These are phyloP conservation scores for Beta lomatogona DNA, from an alignment of 179 eudicot genomes.

Conservation along the genomic window DNA sequence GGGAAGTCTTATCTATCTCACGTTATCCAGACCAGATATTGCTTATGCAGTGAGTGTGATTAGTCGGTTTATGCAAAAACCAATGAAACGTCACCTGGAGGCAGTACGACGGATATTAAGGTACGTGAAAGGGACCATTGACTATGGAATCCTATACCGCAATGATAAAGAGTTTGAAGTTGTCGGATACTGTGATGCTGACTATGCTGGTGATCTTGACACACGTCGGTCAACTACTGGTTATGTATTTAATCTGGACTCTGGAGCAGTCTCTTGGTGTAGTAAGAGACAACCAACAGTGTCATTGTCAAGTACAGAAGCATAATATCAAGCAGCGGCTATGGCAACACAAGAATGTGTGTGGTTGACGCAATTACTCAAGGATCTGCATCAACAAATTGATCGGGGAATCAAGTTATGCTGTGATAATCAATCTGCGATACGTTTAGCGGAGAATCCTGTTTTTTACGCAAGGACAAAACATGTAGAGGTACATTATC, in stretches of 20 bases:
- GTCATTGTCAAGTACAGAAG: not conserved
- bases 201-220: slow-evolving; percentile 19
- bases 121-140: not conserved
- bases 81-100: slow-evolving; percentile 13
- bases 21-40: slow-evolving; percentile 26
- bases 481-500: not conserved
- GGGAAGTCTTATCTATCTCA: slow-evolving; percentile 32
- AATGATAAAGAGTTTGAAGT: not conserved
- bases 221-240: not conserved
- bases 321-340: not conserved
- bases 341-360: slow-evolving; percentile 13
- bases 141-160: not conserved
- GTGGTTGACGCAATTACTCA: slow-evolving; percentile 15
- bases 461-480: slow-evolving; percentile 4
- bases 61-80: not conserved
- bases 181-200: not conserved
- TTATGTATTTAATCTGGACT: not conserved
- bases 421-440: slow-evolving; percentile 6
- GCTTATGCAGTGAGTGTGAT: not conserved
- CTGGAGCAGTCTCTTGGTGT: not conserved
- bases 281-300: not conserved
- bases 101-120: too few relatives aligned
- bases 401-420: not conserved
- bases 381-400: slow-evolving; percentile 5
- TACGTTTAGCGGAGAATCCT: slow-evolving; percentile 7